Evolutionary conservation across 148 eudicot genomes (phyloP), one percentile per base, ranked within the genome.

Genomic region (Cornus suecica): DNA sequence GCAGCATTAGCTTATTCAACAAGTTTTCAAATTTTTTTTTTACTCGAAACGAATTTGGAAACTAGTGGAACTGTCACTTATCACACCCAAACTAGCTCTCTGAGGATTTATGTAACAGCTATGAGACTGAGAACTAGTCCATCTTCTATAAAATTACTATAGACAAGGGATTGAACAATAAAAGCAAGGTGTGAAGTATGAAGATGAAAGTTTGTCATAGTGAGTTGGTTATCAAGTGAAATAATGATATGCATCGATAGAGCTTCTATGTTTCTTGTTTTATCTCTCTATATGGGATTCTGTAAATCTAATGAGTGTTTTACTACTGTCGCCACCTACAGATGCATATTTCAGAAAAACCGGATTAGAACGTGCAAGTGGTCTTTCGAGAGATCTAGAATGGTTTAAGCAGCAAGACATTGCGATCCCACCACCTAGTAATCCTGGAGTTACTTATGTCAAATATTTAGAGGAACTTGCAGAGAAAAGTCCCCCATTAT

Each of bases 291-390:
- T 41, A 20, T 73, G 41, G n/a, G 2, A 18, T 66, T 31, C 29
- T 41, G 23, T 73, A 24, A 24, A 69, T 70, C 32, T 68, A 10
- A 15, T 56, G 13, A 71, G 29, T 66, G 37, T 61, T 10, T 60
- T 30, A 4, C 66, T 77, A 27, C 29, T 68, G 25, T 67, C 73
- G 29, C 64, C 75, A 67, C 71, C 22, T 32, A 68, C 90, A 92
- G 99, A 83, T 88, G 89, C 90, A 37, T 92, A 94, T 89, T 91
- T 94, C 79, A 90, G 99, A 80, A 90, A 78, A 76, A 94, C 97
- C 74, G 97, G 99, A 69, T 80, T 94, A 26, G 97, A 94, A 82
- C 86, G 99, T 73, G 83, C 99, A 31, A 81, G 71, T 31, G 69
- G 89, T 30, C 81, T 94, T 77, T 80, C 88, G 13, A 83, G 69